Evolutionary conservation across 768 basidiomycete species (phyloP), one percentile per base, ranked within the genome.

Genomic region (Suillus ampliporus): DNA sequence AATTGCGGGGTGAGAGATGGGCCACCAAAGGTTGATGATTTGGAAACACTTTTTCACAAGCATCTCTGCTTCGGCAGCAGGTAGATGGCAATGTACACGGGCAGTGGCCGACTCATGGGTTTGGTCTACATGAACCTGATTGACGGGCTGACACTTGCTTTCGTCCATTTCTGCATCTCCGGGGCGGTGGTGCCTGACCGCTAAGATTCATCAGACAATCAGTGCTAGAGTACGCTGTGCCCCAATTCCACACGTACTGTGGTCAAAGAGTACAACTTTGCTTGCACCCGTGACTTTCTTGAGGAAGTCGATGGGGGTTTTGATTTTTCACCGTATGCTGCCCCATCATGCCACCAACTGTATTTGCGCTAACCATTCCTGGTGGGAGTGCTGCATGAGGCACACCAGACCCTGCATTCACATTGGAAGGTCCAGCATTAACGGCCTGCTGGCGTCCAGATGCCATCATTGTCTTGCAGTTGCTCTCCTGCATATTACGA

Each of bases 1-100:
- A 8, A 76, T 53, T 0, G 83, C 85, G 0, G 81, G 70, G 62
- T 82, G 71, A 1, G 67, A 69, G 53, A 87, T 86, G 6, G 86
- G 85, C 3, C 86, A 76, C 86, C 86, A 88, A 31, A 88, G 76
- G 65, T 87, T 88, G 62, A 88, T 82, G 37, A 87, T 84, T 61
- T 86, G 84, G 76, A 84, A 85, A 1, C 84, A 80, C 21, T 77
- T 76, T 61, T 78, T 71, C 17, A 86, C 71, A 37, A 86, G 77
- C 17, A 72, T 74, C 3, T 77, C 72, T 0, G 69, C 85, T 4
- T 87, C 84, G 1, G 69, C 70, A 0, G 78, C 70, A 17, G 84
- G 84, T 11, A 86, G 78, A 64, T 87, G 84, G 6, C 79, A 77
- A 60, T 81, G 79, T 2, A 86, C 83, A 10, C 86, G 81, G 5